Percentiles rank a stretch among this genome's conserved stretches.
Evolutionary conservation across 106 monocot species (phyloP).

Genomic region (Dioscorea zingiberensis): DNA sequence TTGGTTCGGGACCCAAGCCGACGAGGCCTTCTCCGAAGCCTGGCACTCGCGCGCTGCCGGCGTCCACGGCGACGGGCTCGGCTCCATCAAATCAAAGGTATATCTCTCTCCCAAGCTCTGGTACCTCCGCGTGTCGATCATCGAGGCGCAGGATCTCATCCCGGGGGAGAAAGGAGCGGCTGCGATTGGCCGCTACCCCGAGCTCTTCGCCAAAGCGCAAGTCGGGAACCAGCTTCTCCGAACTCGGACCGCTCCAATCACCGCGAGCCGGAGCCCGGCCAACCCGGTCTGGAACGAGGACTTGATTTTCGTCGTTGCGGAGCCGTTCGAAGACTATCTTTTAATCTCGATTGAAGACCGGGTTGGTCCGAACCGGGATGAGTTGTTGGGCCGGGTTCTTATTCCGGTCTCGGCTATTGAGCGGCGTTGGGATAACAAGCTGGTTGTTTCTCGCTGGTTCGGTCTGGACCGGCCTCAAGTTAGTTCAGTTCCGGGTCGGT

Average conservation of each 20-base stretch:
- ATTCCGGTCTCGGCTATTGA: constrained; percentile 41
- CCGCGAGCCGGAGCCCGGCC: constrained; percentile 16
- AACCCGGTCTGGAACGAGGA: constrained; percentile 75
- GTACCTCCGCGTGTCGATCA: constrained; percentile 60
- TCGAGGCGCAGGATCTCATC: constrained; percentile 68
- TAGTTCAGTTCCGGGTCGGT: constrained; percentile 9
- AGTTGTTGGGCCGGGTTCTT: constrained; percentile 36
- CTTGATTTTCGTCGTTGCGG: constrained; percentile 66
- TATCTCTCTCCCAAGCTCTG: constrained; percentile 81
- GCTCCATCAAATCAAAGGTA: constrained; percentile 66
- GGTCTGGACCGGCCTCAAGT: constrained; percentile 23
- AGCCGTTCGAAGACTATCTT: constrained; percentile 72
- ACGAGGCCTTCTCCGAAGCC: constrained; percentile 71
- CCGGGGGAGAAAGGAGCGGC: constrained; percentile 18
- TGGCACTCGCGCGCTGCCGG: constrained; percentile 68
- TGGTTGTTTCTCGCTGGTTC: constrained; percentile 49
- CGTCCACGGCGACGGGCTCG: constrained; percentile 35
- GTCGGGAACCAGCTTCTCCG: constrained; percentile 43
- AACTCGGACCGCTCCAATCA: constrained; percentile 33
- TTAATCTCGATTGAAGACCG: constrained; percentile 46
- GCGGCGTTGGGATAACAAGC: constrained; percentile 31
- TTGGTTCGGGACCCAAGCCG: constrained; percentile 85
- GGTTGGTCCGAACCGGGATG: constrained; percentile 30
- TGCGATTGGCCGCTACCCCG: constrained; percentile 35
- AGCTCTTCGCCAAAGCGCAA: constrained; percentile 50